Evolutionary conservation across 192 early-diverging fungal genomes (phyloP).

Genomic region (Lunasporangiospora selenospora): DNA sequence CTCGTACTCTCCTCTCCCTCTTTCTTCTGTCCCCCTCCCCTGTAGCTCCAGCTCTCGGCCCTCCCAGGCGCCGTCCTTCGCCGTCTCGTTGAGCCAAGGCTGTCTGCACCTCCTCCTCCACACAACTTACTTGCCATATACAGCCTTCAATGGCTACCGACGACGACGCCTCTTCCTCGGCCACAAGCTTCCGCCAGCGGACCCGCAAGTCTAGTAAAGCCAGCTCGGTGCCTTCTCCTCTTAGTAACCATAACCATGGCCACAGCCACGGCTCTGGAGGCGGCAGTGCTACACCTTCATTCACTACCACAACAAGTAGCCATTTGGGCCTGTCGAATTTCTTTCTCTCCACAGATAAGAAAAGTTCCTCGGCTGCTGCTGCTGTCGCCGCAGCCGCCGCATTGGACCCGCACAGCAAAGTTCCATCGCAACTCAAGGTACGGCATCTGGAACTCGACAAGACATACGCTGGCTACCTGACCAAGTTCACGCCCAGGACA

Average conservation of each 20-base stretch:
- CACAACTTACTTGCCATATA: neutral
- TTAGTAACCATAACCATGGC: no score
- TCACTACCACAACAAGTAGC: neutral
- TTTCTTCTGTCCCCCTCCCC: neutral
- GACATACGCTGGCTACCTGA: slow-evolving; percentile 38
- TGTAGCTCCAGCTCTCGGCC: slow-evolving; percentile 4
- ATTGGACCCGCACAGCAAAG: neutral
- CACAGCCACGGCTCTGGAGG: no score
- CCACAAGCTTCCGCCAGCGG: slow-evolving; percentile 32
- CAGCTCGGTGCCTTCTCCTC: slow-evolving; percentile 26
- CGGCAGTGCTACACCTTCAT: slow-evolving; percentile 5
- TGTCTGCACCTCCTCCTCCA: neutral
- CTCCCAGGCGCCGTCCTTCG: neutral
- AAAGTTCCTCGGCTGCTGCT: no score
- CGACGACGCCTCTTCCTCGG: slow-evolving; percentile 35
- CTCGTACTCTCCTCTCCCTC: slow-evolving; percentile 4
- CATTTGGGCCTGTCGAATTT: slow-evolving; percentile 10
- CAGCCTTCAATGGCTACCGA: slow-evolving; percentile 25
- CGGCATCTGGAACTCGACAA: slow-evolving; percentile 32
- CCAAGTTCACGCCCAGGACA: slow-evolving; percentile 43
- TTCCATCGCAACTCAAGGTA: slow-evolving; percentile 23
- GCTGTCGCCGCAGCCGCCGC: no score
- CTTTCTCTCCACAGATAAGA: slow-evolving; percentile 13
- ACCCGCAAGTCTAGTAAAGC: slow-evolving; percentile 33
- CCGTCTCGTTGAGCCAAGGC: neutral